Percentiles rank a stretch among this genome's conserved stretches.
These are phyloP conservation scores for Thielaviopsis musarum DNA, from an alignment of 2,329 filamentous ascomycete species.

Conservation along the genomic window DNA sequence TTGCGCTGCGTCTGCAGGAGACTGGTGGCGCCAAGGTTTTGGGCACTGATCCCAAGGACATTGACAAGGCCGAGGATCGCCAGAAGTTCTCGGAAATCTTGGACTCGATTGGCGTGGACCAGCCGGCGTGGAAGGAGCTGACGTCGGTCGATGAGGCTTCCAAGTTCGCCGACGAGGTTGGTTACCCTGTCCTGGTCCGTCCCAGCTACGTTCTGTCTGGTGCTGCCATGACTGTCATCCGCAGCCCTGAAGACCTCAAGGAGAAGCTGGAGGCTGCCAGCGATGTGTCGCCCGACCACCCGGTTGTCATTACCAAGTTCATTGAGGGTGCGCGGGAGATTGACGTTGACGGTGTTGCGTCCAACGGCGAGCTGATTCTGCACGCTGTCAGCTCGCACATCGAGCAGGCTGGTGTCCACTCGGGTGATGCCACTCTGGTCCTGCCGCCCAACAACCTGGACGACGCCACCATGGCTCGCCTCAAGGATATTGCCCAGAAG, in stretches of 20 bases:
- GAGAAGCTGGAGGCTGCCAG: conserved; percentile 86
- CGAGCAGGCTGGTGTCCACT: conserved; percentile 95
- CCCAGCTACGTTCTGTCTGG: conserved; percentile 93
- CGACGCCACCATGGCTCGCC: conserved; percentile 57
- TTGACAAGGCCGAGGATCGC: conserved; percentile 94
- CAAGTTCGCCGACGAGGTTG: conserved; percentile 66
- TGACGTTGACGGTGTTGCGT: conserved; percentile 85
- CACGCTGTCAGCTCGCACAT: conserved; percentile 93
- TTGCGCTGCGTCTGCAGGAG: conserved; percentile 85
- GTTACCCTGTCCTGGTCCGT: conserved; percentile 88
- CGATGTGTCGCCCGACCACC: conserved; percentile 86
- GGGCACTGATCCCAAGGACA: conserved; percentile 82
- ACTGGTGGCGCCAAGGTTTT: conserved; percentile 78
- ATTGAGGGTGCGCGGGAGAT: conserved; percentile 95
- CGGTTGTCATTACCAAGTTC: conserved; percentile 96
- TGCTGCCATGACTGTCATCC: conserved; percentile 96
- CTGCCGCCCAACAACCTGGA: conserved; percentile 75
- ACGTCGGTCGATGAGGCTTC: conserved; percentile 80
- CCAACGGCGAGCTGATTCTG: conserved; percentile 67
- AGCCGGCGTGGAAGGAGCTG: conserved; percentile 95
- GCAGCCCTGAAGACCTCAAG: conserved; percentile 72
- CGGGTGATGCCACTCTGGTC: conserved; percentile 87
- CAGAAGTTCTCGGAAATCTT: conserved; percentile 98
- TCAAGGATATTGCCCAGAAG: conserved; percentile 93
- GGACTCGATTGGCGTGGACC: conserved; percentile 90